Evolutionary conservation across 306 rosid genomes (phyloP).

Genomic region (Herpetospermum pedunculosum): DNA sequence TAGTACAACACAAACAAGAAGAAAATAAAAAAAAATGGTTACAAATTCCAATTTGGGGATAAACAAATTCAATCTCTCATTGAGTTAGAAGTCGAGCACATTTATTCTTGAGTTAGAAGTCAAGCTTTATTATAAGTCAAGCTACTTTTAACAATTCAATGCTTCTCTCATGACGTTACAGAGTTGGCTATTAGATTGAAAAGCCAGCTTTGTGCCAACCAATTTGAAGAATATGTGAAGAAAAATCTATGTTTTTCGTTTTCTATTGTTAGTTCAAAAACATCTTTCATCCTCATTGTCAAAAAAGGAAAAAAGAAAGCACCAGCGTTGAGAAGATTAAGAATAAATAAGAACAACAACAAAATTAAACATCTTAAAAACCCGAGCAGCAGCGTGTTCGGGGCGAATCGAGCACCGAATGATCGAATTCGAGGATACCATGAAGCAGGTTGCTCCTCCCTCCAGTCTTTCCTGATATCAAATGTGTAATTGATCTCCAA

Average conservation of each 20-base stretch:
- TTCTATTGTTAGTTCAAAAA: slow-evolving; percentile 11
- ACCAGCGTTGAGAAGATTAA: background rate
- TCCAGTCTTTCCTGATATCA: slow-evolving; percentile 66
- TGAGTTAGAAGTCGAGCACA: no score
- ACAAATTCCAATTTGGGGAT: no score
- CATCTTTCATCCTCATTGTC: slow-evolving; percentile 3
- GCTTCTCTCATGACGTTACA: no score
- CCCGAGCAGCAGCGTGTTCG: background rate
- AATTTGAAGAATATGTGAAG: no score
- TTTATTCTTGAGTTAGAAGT: no score
- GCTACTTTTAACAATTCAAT: no score
- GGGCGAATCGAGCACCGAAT: background rate
- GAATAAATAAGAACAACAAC: background rate
- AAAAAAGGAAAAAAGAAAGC: background rate
- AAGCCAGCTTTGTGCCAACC: no score
- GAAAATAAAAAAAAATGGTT: no score
- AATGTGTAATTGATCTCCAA: slow-evolving; percentile 85
- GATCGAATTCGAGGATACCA: background rate
- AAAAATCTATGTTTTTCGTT: slow-evolving; percentile 1
- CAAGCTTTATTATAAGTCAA: no score
- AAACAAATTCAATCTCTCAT: no score
- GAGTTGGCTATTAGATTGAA: no score
- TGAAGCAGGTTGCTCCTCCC: background rate
- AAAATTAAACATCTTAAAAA: background rate
- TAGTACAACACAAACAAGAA: no score